phyloP scores from a whole-genome alignment of 768 basidiomycete species.

The Psilocybe azurescens region DNA sequence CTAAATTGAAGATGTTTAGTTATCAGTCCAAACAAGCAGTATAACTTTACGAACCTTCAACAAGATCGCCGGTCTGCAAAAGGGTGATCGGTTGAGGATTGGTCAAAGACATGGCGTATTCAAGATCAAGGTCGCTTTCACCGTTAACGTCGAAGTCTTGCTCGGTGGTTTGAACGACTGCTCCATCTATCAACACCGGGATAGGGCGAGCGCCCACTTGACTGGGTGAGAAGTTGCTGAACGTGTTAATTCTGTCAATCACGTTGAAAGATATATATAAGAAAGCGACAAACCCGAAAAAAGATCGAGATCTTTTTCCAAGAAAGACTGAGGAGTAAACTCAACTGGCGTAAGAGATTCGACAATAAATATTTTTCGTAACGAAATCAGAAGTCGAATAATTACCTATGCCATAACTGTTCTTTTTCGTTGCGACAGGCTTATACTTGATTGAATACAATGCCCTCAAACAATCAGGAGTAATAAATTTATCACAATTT shows the following conservation, averaged over 20 bases:
- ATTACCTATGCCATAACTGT: conserved; percentile 45
- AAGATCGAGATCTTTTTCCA: conserved; percentile 47
- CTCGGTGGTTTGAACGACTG: conserved; percentile 47
- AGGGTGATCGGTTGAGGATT: conserved; percentile 44
- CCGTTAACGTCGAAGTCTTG: conserved; percentile 53
- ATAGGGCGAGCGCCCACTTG: conserved; percentile 41
- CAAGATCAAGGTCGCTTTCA: conserved; percentile 62
- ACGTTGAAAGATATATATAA: conserved; percentile 28
- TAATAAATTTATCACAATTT: conserved; percentile 39
- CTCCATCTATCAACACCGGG: conserved; percentile 31
- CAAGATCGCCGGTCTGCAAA: conserved; percentile 49
- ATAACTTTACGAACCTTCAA: conserved; percentile 35
- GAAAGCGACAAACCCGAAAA: conserved; percentile 30
- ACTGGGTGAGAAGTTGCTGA: conserved; percentile 40
- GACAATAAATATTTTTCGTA: conserved; percentile 22
- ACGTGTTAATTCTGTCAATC: background rate
- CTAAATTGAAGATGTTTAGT: conserved; percentile 23
- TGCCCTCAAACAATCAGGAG: conserved; percentile 45
- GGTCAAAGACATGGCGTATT: conserved; percentile 59
- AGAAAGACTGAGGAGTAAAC: conserved; percentile 54
- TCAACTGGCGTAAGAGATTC: conserved; percentile 39
- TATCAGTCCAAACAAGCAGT: background rate
- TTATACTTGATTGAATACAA: conserved; percentile 42
- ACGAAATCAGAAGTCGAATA: background rate
- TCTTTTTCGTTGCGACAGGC: conserved; percentile 37